phyloP scores from a whole-genome alignment of 1,139 yeast species.

The Hemisphaericaspora xylofermentans region DNA sequence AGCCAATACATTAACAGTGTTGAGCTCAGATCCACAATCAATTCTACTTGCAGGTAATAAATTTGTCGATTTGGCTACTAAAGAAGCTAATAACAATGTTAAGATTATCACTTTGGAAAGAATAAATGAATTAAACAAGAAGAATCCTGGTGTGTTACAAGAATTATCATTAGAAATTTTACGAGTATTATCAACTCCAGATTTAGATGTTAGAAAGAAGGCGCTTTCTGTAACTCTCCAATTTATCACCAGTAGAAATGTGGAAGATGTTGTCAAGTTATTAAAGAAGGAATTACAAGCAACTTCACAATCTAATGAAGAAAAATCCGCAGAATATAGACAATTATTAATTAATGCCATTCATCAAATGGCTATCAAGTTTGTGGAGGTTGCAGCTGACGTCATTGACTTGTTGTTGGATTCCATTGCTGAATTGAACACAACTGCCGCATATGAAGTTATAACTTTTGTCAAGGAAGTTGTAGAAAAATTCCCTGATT shows the following conservation, averaged over 20 bases:
- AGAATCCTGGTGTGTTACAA: conserved; percentile 81
- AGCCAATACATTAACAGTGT: conserved; percentile 75
- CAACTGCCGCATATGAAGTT: conserved; percentile 87
- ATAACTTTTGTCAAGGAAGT: conserved; percentile 89
- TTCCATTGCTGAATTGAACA: conserved; percentile 79
- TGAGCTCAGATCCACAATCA: conserved; percentile 68
- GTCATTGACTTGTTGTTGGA: conserved; percentile 89
- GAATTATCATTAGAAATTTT: conserved; percentile 84
- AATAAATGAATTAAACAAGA: conserved; percentile 70
- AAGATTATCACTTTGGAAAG: conserved; percentile 89
- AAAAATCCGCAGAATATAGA: conserved; percentile 81
- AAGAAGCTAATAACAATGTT: conserved; percentile 91
- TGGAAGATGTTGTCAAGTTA: conserved; percentile 88
- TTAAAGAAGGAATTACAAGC: conserved; percentile 87
- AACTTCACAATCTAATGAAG: conserved; percentile 66
- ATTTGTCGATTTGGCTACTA: conserved; percentile 84
- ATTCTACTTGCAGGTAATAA: conserved; percentile 77
- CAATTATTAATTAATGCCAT: conserved; percentile 86
- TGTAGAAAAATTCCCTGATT: conserved; percentile 84
- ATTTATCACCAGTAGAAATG: conserved; percentile 83
- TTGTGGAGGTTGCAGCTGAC: conserved; percentile 86
- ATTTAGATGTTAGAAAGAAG: conserved; percentile 84
- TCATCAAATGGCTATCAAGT: conserved; percentile 84
- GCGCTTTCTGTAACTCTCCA: conserved; percentile 81
- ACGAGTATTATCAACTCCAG: conserved; percentile 83